phyloP scores from a whole-genome alignment of 225 moss, liverwort and hornwort species.

The Polytrichum commune region DNA sequence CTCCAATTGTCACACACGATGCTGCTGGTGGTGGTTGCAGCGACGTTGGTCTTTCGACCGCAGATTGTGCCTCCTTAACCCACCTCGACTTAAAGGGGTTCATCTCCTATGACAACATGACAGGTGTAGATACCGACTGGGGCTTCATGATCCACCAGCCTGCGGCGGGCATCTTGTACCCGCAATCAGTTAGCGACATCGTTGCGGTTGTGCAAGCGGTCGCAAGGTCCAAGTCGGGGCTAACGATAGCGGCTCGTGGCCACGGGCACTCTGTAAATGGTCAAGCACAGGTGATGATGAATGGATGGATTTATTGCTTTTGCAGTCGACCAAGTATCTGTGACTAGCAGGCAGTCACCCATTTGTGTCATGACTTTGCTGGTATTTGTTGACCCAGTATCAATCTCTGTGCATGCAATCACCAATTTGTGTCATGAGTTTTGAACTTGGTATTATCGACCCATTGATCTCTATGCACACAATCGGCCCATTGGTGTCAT shows the following conservation, averaged over 20 bases:
- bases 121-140: slow-evolving; percentile 49
- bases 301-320: too few relatives aligned
- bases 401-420: too few relatives aligned
- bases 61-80: neutral
- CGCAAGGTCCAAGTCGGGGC: slow-evolving; percentile 20
- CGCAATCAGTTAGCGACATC: slow-evolving; percentile 29
- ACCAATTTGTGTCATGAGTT: too few relatives aligned
- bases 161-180: slow-evolving; percentile 22
- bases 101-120: slow-evolving; percentile 28
- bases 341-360: too few relatives aligned
- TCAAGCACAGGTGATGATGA: slow-evolving; percentile 44
- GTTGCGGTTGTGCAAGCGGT: slow-evolving; percentile 27
- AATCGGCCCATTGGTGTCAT: too few relatives aligned
- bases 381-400: too few relatives aligned
- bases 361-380: too few relatives aligned
- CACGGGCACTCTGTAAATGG: slow-evolving; percentile 37
- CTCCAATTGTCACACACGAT: neutral
- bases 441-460: too few relatives aligned
- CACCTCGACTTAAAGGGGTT: neutral
- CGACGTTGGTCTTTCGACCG: neutral
- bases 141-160: slow-evolving; percentile 33
- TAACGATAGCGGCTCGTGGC: slow-evolving; percentile 46
- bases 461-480: too few relatives aligned
- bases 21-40: neutral
- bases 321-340: too few relatives aligned